phyloP scores from a whole-genome alignment of 768 basidiomycete genomes.

The Ephemerocybe angulata region DNA sequence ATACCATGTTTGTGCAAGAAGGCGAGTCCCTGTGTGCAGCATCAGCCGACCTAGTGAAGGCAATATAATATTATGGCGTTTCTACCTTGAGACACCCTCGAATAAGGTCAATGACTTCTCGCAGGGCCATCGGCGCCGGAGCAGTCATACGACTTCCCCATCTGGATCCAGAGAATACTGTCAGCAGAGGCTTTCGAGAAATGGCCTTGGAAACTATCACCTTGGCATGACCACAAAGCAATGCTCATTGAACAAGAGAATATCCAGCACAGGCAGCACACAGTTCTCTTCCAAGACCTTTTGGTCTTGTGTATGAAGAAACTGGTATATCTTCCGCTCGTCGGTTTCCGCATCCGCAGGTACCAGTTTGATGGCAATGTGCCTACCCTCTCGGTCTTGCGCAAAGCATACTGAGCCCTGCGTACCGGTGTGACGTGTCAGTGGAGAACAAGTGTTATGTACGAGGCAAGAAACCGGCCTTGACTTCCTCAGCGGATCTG shows the following conservation, averaged over 20 bases:
- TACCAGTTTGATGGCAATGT: conserved; percentile 26
- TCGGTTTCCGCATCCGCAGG: conserved; percentile 17
- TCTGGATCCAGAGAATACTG: neutral
- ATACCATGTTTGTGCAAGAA: neutral
- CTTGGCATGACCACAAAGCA: conserved; percentile 29
- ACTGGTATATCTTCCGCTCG: conserved; percentile 21
- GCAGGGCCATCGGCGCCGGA: neutral
- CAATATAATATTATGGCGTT: too few species aligned
- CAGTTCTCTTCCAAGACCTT: conserved; percentile 8
- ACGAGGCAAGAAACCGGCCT: too few species aligned
- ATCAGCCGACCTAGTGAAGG: too few species aligned
- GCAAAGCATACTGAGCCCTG: conserved; percentile 13
- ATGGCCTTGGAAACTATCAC: conserved; percentile 9
- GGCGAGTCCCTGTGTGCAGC: neutral
- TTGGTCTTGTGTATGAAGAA: conserved; percentile 13
- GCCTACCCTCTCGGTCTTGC: conserved; percentile 17
- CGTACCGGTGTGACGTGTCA: too few species aligned
- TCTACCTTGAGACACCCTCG: neutral
- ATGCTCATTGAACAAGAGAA: conserved; percentile 18
- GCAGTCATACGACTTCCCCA: neutral
- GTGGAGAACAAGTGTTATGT: too few species aligned
- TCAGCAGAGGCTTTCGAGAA: neutral
- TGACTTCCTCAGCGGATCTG: too few species aligned
- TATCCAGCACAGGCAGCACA: conserved; percentile 22
- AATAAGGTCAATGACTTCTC: neutral